A percentile compares a stretch with the other conserved stretches of the same genome.
Conservation (phyloP, 2,329 filamentous ascomycete genomes). For the Talaromyces sp. region DNA sequence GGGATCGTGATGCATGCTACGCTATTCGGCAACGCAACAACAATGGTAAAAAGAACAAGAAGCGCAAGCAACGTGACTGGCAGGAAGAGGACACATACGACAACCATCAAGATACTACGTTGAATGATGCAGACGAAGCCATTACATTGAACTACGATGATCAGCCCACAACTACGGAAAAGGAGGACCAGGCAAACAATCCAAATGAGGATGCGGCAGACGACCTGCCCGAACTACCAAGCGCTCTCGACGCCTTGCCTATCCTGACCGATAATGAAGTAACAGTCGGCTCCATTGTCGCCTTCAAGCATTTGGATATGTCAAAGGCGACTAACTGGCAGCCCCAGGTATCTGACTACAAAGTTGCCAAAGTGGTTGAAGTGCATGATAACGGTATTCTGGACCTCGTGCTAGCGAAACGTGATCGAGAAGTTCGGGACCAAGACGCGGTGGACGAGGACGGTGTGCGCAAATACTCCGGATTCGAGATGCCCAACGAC, state of each 20-base stretch:
- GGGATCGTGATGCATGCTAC: constrained; percentile 69
- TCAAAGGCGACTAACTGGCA: constrained; percentile 45
- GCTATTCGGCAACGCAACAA: constrained; percentile 38
- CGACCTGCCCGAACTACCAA: constrained; percentile 45
- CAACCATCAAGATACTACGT: constrained; percentile 37
- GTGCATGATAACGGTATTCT: constrained; percentile 52
- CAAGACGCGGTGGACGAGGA: constrained; percentile 58
- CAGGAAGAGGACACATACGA: constrained; percentile 41
- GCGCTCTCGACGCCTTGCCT: constrained; percentile 62
- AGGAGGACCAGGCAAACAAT: constrained; percentile 13
- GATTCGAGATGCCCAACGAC: constrained; percentile 68
- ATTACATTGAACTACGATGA: constrained; percentile 41
- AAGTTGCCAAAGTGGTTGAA: constrained; percentile 61
- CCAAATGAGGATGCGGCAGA: constrained; percentile 30
- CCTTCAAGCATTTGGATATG: constrained; percentile 45
- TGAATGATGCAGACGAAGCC: constrained; percentile 29
- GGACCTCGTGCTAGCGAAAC: constrained; percentile 60
- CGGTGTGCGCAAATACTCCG: constrained; percentile 68
- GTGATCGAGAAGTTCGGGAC: constrained; percentile 56
- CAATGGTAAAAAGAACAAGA: constrained; percentile 33
- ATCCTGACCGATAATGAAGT: constrained; percentile 31
- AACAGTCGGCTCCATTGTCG: constrained; percentile 38
- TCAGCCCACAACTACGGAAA: constrained; percentile 25
- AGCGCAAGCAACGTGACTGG: constrained; percentile 50
- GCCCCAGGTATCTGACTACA: constrained; percentile 48